A percentile compares a stretch with the other conserved stretches of the same genome.
phyloP scores from a whole-genome alignment of 2,329 filamentous ascomycete genomes.

The Ceratocystis albifundus region DNA sequence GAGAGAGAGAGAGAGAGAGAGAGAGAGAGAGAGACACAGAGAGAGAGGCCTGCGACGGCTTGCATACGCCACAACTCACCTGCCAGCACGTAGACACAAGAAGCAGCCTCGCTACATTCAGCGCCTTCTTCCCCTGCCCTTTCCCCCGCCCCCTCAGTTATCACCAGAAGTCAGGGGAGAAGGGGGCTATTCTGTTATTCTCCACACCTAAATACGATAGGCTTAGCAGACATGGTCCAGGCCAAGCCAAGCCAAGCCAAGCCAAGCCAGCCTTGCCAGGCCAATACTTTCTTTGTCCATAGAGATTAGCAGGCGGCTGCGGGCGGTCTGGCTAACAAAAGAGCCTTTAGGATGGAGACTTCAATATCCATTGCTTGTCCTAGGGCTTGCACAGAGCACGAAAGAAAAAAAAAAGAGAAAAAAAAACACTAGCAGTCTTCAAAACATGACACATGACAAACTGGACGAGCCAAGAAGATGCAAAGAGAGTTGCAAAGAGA shows the following conservation, averaged over 20 bases:
- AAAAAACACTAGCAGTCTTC: too few species aligned
- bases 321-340: background rate
- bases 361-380: background rate
- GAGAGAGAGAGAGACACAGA: constrained; percentile 2
- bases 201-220: too few species aligned
- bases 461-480: constrained; percentile 1
- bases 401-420: too few species aligned
- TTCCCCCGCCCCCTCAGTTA: too few species aligned
- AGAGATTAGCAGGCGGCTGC: background rate
- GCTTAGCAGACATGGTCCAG: too few species aligned
- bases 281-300: background rate
- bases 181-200: background rate
- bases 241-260: background rate
- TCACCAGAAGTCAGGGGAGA: background rate
- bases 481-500: background rate
- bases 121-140: background rate
- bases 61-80: background rate
- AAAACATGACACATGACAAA: background rate
- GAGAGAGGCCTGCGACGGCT: background rate
- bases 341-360: background rate
- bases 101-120: background rate
- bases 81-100: background rate
- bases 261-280: background rate
- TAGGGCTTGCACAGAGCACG: background rate
- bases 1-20: constrained; percentile 2